Evolutionary conservation across 768 basidiomycete genomes (phyloP), one percentile per base, ranked within the genome.

Genomic region (Mycena haematopus): DNA sequence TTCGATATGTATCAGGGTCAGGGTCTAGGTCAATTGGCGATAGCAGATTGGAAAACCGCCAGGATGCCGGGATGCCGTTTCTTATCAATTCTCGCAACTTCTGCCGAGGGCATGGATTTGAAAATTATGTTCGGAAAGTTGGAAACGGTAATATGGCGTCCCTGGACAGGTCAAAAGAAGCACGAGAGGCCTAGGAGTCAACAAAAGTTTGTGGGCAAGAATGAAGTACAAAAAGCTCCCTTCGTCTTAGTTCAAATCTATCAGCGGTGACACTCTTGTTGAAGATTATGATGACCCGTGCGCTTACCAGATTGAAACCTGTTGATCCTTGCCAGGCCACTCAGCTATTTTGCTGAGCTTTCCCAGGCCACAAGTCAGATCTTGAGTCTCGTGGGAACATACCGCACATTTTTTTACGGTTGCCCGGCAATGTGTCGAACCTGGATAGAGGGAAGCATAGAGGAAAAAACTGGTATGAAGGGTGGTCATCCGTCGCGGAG

Each of bases 61-160:
- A 45, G 46, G 45, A 40, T n/a, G 22, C 9, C 40, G 36, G 19
- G 53, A 56, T 51, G 60, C 60, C 60, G 49, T 19, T 51, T 35
- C 36, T 31, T 31, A 53, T 53, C 52, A 53, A 19, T 46, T 40
- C 19, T 11, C 29, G 36, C 1, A n/a, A 14, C 2, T 38, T 52
- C 40, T 17, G 38, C 14, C 52, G 52, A 38, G 33, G 15, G 22
- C 6, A 1, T 31, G 49, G 38, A 58, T 9, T 50, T 58, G 2
- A 14, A 38, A 2, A 3, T 2, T 22, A 8, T 8, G 36, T 51
- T 51, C 38, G 36, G 49, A 42, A 25, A 29, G 2, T n/a, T 21
- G 36, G 36, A 40, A 42, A 50, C 47, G 29, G 49, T 17, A 36
- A 36, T 36, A 10, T 15, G 13, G 36, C 36, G 36, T 36, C 27